These are phyloP conservation scores for Blastomyces emzantsi DNA, from an alignment of 2,329 filamentous ascomycete species.

Conservation along the genomic window DNA sequence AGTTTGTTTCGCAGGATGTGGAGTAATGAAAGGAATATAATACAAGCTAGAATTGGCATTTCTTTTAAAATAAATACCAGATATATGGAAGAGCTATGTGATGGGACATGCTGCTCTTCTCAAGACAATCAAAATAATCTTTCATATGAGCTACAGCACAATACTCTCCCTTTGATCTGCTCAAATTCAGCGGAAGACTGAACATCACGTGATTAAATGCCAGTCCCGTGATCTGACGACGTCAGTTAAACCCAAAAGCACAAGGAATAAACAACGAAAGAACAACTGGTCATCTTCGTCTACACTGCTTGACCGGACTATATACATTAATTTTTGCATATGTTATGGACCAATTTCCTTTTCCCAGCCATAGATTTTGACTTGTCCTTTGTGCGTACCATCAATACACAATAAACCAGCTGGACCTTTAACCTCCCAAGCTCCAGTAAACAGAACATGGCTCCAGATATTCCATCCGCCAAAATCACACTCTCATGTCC, in stretches of 20 bases:
- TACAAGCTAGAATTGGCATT: neutral
- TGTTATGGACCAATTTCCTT: neutral
- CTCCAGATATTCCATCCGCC: constrained; percentile 38
- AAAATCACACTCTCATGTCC: constrained; percentile 69
- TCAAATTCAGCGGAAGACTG: neutral
- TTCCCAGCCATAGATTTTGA: neutral
- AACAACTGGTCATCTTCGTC: neutral
- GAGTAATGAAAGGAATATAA: constrained; percentile 28
- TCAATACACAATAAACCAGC: neutral
- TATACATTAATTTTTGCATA: neutral
- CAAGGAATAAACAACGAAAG: neutral
- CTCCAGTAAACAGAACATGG: constrained; percentile 23
- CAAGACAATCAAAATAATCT: neutral
- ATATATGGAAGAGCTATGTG: neutral
- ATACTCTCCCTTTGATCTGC: neutral
- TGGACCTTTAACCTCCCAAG: neutral
- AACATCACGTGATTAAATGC: neutral
- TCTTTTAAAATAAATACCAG: neutral
- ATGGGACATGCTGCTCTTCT: neutral
- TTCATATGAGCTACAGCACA: neutral
- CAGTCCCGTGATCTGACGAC: neutral
- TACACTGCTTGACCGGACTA: neutral
- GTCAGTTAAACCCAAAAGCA: neutral
- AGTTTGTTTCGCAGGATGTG: constrained; percentile 67
- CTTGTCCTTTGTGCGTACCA: neutral